Percentiles rank a stretch among this genome's conserved stretches.
Evolutionary conservation across 1,139 yeast genomes (phyloP).

Genomic region (Geotrichum carabidarum): DNA sequence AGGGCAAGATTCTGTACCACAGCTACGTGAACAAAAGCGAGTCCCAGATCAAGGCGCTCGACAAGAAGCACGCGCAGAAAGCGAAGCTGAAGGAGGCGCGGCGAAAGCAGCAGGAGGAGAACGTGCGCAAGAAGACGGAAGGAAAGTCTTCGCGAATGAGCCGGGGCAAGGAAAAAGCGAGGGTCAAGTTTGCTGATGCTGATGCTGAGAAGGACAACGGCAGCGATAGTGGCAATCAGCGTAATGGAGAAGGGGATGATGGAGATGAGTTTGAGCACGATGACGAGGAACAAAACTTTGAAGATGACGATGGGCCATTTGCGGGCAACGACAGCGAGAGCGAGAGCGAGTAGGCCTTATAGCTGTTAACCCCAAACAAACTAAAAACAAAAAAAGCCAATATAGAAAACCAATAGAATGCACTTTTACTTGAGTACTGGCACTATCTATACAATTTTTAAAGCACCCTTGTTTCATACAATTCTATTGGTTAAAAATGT

Average conservation of each 20-base stretch:
- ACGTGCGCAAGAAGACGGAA: constrained; percentile 71
- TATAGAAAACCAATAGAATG: too few species aligned
- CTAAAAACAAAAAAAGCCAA: background rate
- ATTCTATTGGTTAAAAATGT: background rate
- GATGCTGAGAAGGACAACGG: constrained; percentile 27
- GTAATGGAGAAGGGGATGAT: constrained; percentile 41
- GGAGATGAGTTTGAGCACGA: constrained; percentile 27
- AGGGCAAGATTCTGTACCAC: constrained; percentile 86
- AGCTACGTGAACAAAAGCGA: constrained; percentile 58
- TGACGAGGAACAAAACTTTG: constrained; percentile 39
- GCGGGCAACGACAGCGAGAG: constrained; percentile 13
- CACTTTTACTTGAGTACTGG: background rate
- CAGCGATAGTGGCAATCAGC: constrained; percentile 26
- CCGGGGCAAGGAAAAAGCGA: constrained; percentile 54
- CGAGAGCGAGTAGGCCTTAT: constrained; percentile 5
- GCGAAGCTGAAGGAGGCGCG: constrained; percentile 63
- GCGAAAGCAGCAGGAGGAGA: constrained; percentile 71
- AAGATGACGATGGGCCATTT: constrained; percentile 26
- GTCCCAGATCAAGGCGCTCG: constrained; percentile 56
- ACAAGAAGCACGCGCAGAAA: constrained; percentile 60
- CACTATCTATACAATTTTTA: too few species aligned
- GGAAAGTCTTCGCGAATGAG: constrained; percentile 52
- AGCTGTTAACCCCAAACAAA: background rate
- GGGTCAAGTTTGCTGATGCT: constrained; percentile 24
- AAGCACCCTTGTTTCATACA: too few species aligned